Base-by-base conservation (phyloP, 192 early-diverging fungal genomes). In the Pilobolus umbonatus region DNA sequence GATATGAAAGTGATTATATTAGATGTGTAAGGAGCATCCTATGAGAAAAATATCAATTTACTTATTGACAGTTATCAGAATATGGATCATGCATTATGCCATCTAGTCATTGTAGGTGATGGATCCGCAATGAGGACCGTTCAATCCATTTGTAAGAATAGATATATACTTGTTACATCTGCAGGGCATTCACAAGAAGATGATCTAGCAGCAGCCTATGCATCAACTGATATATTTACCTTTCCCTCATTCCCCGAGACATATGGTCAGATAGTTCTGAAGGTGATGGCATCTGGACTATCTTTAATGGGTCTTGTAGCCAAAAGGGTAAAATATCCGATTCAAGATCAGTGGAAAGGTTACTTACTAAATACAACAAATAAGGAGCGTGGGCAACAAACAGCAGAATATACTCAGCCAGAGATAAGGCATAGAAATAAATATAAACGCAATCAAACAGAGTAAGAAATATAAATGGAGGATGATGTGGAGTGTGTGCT, bases 231-330 rank as follows among this genome's bases (percentile, higher is more conserved):
- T 56, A 48, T 70, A 17, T 70, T 70, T 60, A 50, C 62, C 2
- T 70, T 70, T 25, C 68, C 68, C 14, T 70, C 68, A 5, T 25
- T 31, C 10, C 64, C 68, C 4, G 68, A 70, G 49, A 70, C 68
- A 5, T 70, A 64, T 55, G 68, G 68, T 32, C 68, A 70, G 28
- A 62, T 70, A 17, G 68, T 70, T 1, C 17, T 70, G 12, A 62
- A 70, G 24, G 36, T 57, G 12, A 63, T 70, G 61, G 61, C 60
- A 6, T 62, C 65, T n/a, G 68, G 68, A 11, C 34, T 70, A 19
- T 62, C 68, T 2, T 61, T 70, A n/a, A 52, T 59, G 7, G 68
- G 68, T 1, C 22, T 70, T 3, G 21, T 60, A 12, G 68, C 68
- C 14, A 62, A 70, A 49, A 62, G 68, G 5, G 57, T 70, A 8